A percentile compares a stretch with the other conserved stretches of the same genome.
These are phyloP conservation scores for Thelonectria blattea DNA, from an alignment of 2,329 filamentous ascomycete genomes.

Conservation along the genomic window DNA sequence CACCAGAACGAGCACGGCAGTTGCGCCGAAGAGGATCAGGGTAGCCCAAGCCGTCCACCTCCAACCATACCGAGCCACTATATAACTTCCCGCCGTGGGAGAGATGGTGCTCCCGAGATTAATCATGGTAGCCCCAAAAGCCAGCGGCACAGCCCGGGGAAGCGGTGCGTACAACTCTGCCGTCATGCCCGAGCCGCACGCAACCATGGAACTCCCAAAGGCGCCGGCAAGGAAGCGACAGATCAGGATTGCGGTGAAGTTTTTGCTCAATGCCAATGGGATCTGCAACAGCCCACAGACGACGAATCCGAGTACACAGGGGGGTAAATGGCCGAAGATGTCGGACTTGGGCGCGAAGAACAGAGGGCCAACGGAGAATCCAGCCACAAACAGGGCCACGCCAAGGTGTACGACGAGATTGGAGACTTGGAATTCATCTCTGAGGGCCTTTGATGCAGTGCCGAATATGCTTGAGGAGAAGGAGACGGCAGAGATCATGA, in stretches of 20 bases:
- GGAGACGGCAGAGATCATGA: constrained; percentile 7
- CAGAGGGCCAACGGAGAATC: constrained; percentile 8
- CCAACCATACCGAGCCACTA: constrained; percentile 6
- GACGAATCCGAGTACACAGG: constrained; percentile 1
- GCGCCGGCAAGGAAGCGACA: constrained; percentile 3
- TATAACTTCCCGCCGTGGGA: constrained; percentile 4
- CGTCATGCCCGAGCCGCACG: constrained; percentile 14
- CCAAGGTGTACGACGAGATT: constrained; percentile 2
- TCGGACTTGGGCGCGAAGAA: constrained; percentile 6
- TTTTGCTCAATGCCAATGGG: background rate
- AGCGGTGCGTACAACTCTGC: constrained; percentile 7
- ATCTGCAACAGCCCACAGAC: constrained; percentile 9
- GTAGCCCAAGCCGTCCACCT: constrained; percentile 10
- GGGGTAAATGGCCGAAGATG: constrained; percentile 2
- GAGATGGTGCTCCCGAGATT: constrained; percentile 9
- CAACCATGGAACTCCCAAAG: constrained; percentile 9
- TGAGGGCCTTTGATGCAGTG: background rate
- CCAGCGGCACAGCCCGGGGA: background rate
- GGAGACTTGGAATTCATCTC: background rate
- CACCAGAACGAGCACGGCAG: background rate
- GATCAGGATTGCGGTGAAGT: background rate
- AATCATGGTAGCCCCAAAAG: constrained; percentile 10
- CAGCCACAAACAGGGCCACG: constrained; percentile 9
- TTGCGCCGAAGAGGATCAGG: constrained; percentile 1
- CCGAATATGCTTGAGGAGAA: constrained; percentile 12